phyloP scores from a whole-genome alignment of 2,329 filamentous ascomycete species.

The Diplodia sapinea region DNA sequence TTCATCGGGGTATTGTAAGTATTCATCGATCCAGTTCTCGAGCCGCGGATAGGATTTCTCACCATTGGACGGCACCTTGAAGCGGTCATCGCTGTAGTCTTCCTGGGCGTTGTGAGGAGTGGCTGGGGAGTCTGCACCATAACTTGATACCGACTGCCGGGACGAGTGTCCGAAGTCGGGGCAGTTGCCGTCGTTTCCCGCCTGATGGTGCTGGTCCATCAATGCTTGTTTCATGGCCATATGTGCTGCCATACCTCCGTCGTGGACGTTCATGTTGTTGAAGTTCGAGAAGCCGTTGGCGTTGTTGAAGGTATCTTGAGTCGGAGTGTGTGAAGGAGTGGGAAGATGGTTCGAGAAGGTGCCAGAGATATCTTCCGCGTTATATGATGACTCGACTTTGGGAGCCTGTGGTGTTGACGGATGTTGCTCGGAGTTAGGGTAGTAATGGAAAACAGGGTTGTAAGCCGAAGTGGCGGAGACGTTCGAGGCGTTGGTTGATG shows the following conservation, averaged over 20 bases:
- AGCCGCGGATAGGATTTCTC: conserved; percentile 50
- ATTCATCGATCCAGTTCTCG: conserved; percentile 62
- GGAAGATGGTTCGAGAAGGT: conserved; percentile 60
- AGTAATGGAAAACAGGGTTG: conserved; percentile 45
- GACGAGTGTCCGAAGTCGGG: conserved; percentile 61
- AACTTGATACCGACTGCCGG: conserved; percentile 64
- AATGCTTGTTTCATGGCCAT: conserved; percentile 65
- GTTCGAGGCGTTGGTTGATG: conserved; percentile 48
- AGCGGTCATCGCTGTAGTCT: conserved; percentile 54
- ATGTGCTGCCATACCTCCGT: conserved; percentile 56
- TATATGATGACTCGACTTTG: conserved; percentile 39
- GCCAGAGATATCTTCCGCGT: conserved; percentile 47
- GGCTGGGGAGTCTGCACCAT: conserved; percentile 65
- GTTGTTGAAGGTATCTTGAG: conserved; percentile 57
- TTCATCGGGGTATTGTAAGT: conserved; percentile 69
- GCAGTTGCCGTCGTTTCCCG: conserved; percentile 54
- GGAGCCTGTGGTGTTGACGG: conserved; percentile 49
- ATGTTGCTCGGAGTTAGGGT: conserved; percentile 51
- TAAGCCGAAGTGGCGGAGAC: conserved; percentile 43
- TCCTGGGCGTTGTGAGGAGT: conserved; percentile 63
- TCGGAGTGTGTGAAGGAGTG: conserved; percentile 61
- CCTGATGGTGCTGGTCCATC: conserved; percentile 56
- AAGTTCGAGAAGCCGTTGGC: conserved; percentile 52
- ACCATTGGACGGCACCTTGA: conserved; percentile 61
- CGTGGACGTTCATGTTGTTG: conserved; percentile 47